Evolutionary conservation across 75 land plant genomes (phyloP), one percentile per base, ranked within the genome.

Genomic region (Pinus taeda): DNA sequence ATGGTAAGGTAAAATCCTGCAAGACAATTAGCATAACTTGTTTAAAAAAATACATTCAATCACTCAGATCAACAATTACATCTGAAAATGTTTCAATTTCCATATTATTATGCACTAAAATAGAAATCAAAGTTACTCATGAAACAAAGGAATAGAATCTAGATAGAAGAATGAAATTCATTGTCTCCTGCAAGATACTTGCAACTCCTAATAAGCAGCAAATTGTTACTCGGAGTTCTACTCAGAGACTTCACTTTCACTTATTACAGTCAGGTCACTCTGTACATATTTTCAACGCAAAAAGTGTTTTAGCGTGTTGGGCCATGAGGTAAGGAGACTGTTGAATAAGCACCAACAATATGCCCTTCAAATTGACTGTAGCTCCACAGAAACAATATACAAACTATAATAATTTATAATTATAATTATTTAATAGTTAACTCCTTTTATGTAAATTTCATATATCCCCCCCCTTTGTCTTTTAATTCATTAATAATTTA

Each of bases 1-100:
- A 85, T 97, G 99, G 74, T 95, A 97, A 60, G 99, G 99, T 33
- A 97, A 76, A 20, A 97, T 67, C 84, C 99, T 97, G 87, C 79
- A 80, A 57, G 56, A 81, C 5, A 57, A 30, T 3, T 15, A 33
- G 36, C n/a, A 75, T 30, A 29, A 20, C 65, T 26, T 20, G 17
- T 39, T 69, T 42, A 6, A 42, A 69, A 18, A 39, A 42, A 42
- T 11, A 39, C 14, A 37, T 39, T 13, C 11, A 24, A 18, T 42
- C 22, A 69, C 13, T 69, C 49, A 69, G 14, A 67, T 36, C 45
- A 37, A 42, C 45, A 18, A 3, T 39, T 20, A 20, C 21, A 69
- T 69, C 3, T 39, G 24, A 42, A 69, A 29, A 67, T 49, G 11
- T 49, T 49, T 49, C 55, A 49, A 49, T 49, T 9, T 49, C 15